Conservation (phyloP, 371 early-diverging fungal genomes). For the Zopfochytrium polystomum region DNA sequence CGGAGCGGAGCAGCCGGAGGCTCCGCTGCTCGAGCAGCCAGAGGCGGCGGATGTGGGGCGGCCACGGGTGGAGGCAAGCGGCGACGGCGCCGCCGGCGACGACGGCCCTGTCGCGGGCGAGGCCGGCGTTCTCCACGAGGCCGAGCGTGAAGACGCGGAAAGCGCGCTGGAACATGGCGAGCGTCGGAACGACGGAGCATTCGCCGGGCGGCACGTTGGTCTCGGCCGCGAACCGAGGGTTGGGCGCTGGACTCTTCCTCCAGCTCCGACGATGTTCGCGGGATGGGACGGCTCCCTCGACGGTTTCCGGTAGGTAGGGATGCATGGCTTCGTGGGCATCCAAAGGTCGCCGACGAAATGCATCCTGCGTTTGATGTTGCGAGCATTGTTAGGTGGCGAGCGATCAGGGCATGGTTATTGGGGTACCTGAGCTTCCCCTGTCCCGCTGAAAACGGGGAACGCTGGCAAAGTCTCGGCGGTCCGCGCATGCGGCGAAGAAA, state of each 20-base stretch:
- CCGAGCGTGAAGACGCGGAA: conserved; percentile 28
- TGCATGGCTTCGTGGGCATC: conserved; percentile 13
- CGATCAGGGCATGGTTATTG: background rate
- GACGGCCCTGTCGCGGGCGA: conserved; percentile 17
- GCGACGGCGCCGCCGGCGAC: conserved; percentile 31
- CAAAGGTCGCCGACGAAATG: conserved; percentile 12
- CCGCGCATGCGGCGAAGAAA: conserved; percentile 18
- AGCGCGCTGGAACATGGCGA: conserved; percentile 23
- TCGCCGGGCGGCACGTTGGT: conserved; percentile 9
- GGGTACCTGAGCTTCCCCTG: conserved; percentile 7
- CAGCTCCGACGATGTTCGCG: no score
- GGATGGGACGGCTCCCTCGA: background rate
- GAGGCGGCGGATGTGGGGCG: conserved; percentile 7
- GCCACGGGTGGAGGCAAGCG: conserved; percentile 34
- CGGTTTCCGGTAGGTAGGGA: conserved; percentile 7
- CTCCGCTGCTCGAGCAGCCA: conserved; percentile 11
- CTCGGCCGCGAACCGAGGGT: background rate
- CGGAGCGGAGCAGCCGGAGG: no score
- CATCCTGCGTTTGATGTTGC: background rate
- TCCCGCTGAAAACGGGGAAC: conserved; percentile 14
- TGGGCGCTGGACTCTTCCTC: background rate
- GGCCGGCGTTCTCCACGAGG: conserved; percentile 12
- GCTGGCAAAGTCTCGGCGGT: conserved; percentile 12
- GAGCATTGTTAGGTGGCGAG: background rate
- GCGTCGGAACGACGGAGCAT: conserved; percentile 16